Conservation (phyloP, 768 basidiomycete species). For the Glaciozyma antarctica region DNA sequence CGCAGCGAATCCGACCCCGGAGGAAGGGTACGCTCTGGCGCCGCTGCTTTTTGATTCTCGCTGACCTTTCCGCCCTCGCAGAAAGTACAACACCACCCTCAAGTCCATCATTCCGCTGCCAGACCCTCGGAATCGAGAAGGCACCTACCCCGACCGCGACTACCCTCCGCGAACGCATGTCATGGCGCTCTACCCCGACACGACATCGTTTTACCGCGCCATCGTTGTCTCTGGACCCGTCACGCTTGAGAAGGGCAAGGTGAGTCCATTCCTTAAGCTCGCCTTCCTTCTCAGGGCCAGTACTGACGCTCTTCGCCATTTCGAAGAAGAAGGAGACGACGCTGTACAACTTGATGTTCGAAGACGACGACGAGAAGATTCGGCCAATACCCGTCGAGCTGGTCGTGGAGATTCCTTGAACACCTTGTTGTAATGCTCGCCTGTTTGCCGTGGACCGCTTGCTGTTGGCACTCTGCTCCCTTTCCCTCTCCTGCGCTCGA, state of each 20-base stretch:
- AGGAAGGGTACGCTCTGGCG: conserved; percentile 15
- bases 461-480: too few species aligned
- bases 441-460: too few species aligned
- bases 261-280: not conserved
- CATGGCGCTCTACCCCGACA: conserved; percentile 44
- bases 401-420: conserved; percentile 22
- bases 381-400: conserved; percentile 20
- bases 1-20: conserved; percentile 14
- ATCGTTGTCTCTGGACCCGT: conserved; percentile 34
- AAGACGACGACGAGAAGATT: conserved; percentile 30
- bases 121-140: conserved; percentile 34
- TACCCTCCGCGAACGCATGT: conserved; percentile 37
- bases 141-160: conserved; percentile 39
- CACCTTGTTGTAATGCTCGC: not conserved
- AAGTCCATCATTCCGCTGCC: conserved; percentile 42
- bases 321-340: conserved; percentile 12
- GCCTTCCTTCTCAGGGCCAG: not conserved
- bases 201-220: conserved; percentile 43
- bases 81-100: conserved; percentile 41
- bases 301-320: not conserved
- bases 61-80: conserved; percentile 12
- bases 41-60: not conserved
- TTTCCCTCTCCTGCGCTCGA: not conserved
- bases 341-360: conserved; percentile 33
- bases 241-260: conserved; percentile 19